phyloP scores from a whole-genome alignment of 108 stramenopile genomes.

The Conticribra weissflogii region DNA sequence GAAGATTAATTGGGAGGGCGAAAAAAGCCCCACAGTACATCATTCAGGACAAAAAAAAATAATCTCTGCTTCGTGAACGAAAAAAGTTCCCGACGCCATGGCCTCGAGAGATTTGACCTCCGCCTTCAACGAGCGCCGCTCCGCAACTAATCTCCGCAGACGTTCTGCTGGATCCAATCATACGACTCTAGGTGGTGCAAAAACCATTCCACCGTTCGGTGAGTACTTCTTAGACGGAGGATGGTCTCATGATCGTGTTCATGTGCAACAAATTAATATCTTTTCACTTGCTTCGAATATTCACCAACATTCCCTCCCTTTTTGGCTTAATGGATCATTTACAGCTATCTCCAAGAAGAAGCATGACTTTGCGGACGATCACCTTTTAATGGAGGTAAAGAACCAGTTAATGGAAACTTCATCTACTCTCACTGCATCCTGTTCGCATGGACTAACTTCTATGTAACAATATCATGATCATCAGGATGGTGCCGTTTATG shows the following conservation, averaged over 20 bases:
- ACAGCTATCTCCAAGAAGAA: slow-evolving; percentile 39
- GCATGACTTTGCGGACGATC: slow-evolving; percentile 36
- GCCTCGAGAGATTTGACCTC: slow-evolving; percentile 88
- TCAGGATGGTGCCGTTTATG: slow-evolving; percentile 13
- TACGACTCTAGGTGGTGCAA: slow-evolving; percentile 11
- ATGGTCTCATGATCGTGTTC: not conserved
- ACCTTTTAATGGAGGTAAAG: slow-evolving; percentile 63
- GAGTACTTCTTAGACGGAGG: slow-evolving; percentile 35
- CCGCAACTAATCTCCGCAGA: slow-evolving; percentile 69
- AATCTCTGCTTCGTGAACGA: too few species aligned
- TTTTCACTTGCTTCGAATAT: too few species aligned
- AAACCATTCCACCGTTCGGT: slow-evolving; percentile 49
- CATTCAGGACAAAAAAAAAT: too few species aligned
- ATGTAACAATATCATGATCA: not conserved
- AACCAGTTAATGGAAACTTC: slow-evolving; percentile 49
- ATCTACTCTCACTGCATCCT: slow-evolving; percentile 1
- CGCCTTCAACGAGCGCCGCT: slow-evolving; percentile 76
- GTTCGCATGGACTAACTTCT: not conserved
- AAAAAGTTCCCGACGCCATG: slow-evolving; percentile 47
- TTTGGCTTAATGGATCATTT: too few species aligned
- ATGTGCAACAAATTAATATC: not conserved
- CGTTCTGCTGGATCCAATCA: slow-evolving; percentile 33
- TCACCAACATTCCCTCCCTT: too few species aligned
- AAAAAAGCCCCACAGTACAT: too few species aligned
- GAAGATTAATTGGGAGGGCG: too few species aligned